A percentile compares a stretch with the other conserved stretches of the same genome.
Evolutionary conservation across 2,329 filamentous ascomycete genomes (phyloP).

Genomic region (Knufia fluminis): DNA sequence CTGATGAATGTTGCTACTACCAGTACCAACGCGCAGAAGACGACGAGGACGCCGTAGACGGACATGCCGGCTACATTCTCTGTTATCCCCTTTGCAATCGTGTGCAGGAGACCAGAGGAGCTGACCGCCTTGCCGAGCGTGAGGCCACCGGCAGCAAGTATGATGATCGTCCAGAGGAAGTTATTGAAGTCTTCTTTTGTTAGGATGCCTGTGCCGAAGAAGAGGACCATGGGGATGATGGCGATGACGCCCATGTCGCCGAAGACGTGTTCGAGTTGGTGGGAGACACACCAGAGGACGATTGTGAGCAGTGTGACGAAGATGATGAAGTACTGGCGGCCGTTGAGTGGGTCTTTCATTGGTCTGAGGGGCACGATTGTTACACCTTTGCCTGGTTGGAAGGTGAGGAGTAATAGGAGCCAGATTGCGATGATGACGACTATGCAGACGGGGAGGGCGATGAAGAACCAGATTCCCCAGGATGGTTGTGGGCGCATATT

Average conservation of each 20-base stretch:
- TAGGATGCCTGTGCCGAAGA: slow-evolving; percentile 91
- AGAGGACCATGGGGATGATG: slow-evolving; percentile 88
- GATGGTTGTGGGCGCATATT: slow-evolving; percentile 89
- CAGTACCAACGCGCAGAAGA: slow-evolving; percentile 75
- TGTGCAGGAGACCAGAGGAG: slow-evolving; percentile 82
- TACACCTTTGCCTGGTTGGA: slow-evolving; percentile 74
- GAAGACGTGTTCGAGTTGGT: slow-evolving; percentile 77
- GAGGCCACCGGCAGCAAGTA: slow-evolving; percentile 85
- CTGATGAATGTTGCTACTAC: slow-evolving; percentile 96
- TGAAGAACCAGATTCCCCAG: slow-evolving; percentile 96
- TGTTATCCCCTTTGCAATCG: slow-evolving; percentile 72
- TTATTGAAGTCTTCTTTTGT: slow-evolving; percentile 99
- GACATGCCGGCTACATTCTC: slow-evolving; percentile 64
- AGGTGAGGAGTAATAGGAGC: slow-evolving; percentile 73
- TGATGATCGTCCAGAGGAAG: slow-evolving; percentile 98
- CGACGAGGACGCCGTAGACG: slow-evolving; percentile 75
- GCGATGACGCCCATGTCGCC: slow-evolving; percentile 98
- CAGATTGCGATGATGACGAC: slow-evolving; percentile 84
- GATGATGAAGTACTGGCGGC: slow-evolving; percentile 87
- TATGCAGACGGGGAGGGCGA: slow-evolving; percentile 84
- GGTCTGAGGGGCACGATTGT: slow-evolving; percentile 86
- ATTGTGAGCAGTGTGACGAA: slow-evolving; percentile 78
- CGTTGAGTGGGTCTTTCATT: slow-evolving; percentile 78
- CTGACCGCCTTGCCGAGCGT: slow-evolving; percentile 91
- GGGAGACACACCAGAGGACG: slow-evolving; percentile 80